phyloP scores from a whole-genome alignment of 2,329 filamentous ascomycete genomes.

The Monascus ruber region DNA sequence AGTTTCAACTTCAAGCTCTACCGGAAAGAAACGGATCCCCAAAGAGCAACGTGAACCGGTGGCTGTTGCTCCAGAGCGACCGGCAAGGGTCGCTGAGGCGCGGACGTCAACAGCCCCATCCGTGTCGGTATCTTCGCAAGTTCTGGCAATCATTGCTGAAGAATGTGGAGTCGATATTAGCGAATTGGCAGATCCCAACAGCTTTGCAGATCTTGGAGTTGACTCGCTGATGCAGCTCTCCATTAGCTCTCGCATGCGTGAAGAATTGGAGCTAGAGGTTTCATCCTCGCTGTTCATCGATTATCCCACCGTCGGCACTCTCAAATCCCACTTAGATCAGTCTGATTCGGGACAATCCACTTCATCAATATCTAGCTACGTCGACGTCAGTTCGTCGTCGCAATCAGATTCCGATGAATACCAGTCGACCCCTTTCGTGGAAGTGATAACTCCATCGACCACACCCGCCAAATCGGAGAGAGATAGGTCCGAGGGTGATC shows the following conservation, averaged over 20 bases:
- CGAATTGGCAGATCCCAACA: slow-evolving; percentile 63
- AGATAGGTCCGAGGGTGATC: no score
- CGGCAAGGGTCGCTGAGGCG: background rate
- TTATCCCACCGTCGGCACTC: slow-evolving; percentile 39
- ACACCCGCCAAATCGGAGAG: no score
- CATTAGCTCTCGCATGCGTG: slow-evolving; percentile 45
- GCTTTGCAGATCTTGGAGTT: slow-evolving; percentile 52
- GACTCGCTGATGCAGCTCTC: slow-evolving; percentile 53
- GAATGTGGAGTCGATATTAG: slow-evolving; percentile 15
- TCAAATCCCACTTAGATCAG: no score
- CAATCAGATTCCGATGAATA: no score
- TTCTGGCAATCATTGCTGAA: slow-evolving; percentile 1
- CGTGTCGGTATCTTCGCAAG: background rate
- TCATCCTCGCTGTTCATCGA: slow-evolving; percentile 45
- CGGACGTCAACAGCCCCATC: background rate
- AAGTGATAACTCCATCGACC: no score
- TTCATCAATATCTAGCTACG: no score
- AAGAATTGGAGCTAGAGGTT: slow-evolving; percentile 47
- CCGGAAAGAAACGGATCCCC: background rate
- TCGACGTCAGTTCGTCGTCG: no score
- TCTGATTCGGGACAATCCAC: no score
- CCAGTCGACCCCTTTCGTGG: no score
- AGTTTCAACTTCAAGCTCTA: background rate
- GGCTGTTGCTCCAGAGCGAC: background rate
- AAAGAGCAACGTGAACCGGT: background rate